These are phyloP conservation scores for Vanderwaltozyma polyspora DNA, from an alignment of 805 yeast species.

Conservation along the genomic window DNA sequence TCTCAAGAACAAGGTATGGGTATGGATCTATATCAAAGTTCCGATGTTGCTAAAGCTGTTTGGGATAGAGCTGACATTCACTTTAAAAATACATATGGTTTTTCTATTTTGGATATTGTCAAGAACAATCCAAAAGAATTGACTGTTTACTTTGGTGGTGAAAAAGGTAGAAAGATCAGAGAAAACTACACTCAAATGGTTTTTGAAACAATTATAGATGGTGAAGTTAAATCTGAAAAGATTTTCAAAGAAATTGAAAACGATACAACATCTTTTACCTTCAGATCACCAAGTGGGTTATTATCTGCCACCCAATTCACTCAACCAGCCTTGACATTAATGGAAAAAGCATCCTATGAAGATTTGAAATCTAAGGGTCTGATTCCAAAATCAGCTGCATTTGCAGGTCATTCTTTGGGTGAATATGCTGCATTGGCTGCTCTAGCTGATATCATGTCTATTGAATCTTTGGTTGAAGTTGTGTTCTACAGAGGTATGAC, in stretches of 20 bases:
- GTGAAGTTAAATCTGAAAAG: constrained; percentile 78
- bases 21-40: constrained; percentile 89
- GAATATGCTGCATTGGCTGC: constrained; percentile 97
- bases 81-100: constrained; percentile 88
- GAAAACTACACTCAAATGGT: constrained; percentile 94
- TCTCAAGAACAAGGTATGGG: constrained; percentile 99
- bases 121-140: constrained; percentile 90
- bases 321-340: constrained; percentile 96
- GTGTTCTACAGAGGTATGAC: constrained; percentile 99
- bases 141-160: constrained; percentile 96
- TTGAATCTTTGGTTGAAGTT: constrained; percentile 92
- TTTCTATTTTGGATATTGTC: constrained; percentile 92
- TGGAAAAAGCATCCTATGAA: constrained; percentile 99
- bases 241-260: constrained; percentile 88
- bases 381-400: constrained; percentile 84
- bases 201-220: constrained; percentile 88
- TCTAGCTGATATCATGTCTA: constrained; percentile 96
- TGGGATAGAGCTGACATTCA: constrained; percentile 98
- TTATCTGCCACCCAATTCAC: constrained; percentile 97
- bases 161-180: constrained; percentile 88
- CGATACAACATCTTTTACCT: constrained; percentile 72
- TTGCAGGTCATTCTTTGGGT: constrained; percentile 99
- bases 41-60: constrained; percentile 85
- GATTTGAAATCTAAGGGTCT: constrained; percentile 94
- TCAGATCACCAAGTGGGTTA: constrained; percentile 87